Base-by-base conservation (phyloP, 2,329 filamentous ascomycete genomes). In the Xylariaceae sp. region DNA sequence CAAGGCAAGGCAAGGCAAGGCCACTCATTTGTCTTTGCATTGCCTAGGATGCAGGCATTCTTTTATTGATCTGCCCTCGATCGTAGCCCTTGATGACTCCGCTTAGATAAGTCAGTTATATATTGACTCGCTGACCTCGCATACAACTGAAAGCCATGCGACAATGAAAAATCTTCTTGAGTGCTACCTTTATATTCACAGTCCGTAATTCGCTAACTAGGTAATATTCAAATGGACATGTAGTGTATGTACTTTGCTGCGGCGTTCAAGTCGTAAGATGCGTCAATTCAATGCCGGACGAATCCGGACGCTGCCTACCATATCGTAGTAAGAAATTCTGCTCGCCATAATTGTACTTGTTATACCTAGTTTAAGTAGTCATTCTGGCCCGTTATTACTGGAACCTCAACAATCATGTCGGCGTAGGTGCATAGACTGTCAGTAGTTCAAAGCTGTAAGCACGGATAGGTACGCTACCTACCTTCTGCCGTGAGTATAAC, bases 351-450 rank as follows among this genome's bases (percentile, higher is more conserved):
- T 19, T 2, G 19, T 19, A 19, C 19, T 19, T 19, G 19, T 19
- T 19, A 19, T 19, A 19, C 50, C 43, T 50, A 31, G 52, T 27
- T 55, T 57, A n/a, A n/a, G n/a, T n/a, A 59, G 55, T 55, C 55
- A 45, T 40, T 54, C 54, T 56, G 35, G 55, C 50, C 49, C 48
- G 12, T 57, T 39, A 51, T 50, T 51, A 49, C 53, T 60, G 55
- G 53, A 56, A 59, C 54, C 56, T 55, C 54, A 55, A 60, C 55
- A 56, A 58, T 54, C 55, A 55, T 60, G 42, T 40, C 34, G 51
- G 53, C 53, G 61, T 58, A 61, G 61, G 62, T 59, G 61, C 64
- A 65, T 67, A 64, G 64, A 64, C 64, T 64, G 19, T 19, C 19
- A 19, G 19, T 19, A 19, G 19, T 19, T 19, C 19, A 19, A 19